Conservation (phyloP, 1,284 basidiomycete species). For the Ganoderma resinaceum region DNA sequence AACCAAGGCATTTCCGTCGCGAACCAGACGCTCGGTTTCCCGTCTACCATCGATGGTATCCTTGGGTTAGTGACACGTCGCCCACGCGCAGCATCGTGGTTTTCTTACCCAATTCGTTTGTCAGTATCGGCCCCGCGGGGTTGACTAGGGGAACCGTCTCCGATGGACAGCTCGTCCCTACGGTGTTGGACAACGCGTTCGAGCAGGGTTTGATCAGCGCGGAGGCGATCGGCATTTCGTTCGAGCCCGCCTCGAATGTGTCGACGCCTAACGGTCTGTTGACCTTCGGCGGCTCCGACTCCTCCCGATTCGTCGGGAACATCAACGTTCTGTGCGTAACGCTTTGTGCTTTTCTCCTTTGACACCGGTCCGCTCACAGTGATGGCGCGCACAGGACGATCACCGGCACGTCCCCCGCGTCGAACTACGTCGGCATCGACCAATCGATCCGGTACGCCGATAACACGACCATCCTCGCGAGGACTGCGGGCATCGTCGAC, state of each 20-base stretch:
- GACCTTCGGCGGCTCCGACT: constrained; percentile 54
- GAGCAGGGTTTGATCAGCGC: constrained; percentile 30
- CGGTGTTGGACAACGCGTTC: constrained; percentile 55
- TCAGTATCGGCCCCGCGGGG: neutral
- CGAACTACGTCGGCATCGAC: constrained; percentile 59
- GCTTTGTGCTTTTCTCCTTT: neutral
- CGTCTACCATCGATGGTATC: constrained; percentile 51
- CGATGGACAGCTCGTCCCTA: constrained; percentile 38
- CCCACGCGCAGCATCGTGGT: constrained; percentile 39
- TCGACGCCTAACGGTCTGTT: constrained; percentile 38
- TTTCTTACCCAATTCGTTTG: constrained; percentile 33
- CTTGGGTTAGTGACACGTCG: constrained; percentile 43
- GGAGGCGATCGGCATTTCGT: constrained; percentile 54
- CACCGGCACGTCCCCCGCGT: constrained; percentile 44
- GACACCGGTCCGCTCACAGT: neutral
- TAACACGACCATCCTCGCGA: constrained; percentile 24
- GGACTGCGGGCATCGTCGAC: neutral
- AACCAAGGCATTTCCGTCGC: constrained; percentile 66
- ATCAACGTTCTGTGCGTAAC: constrained; percentile 54
- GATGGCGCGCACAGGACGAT: constrained; percentile 25
- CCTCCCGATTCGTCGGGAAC: constrained; percentile 54
- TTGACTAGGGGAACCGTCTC: constrained; percentile 42
- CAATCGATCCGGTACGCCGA: constrained; percentile 33
- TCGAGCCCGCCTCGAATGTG: constrained; percentile 46
- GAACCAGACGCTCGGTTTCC: constrained; percentile 43